Evolutionary conservation across 78 protist genomes (phyloP), one percentile per base, ranked within the genome.

Genomic region (Dictyostelium discoideum): DNA sequence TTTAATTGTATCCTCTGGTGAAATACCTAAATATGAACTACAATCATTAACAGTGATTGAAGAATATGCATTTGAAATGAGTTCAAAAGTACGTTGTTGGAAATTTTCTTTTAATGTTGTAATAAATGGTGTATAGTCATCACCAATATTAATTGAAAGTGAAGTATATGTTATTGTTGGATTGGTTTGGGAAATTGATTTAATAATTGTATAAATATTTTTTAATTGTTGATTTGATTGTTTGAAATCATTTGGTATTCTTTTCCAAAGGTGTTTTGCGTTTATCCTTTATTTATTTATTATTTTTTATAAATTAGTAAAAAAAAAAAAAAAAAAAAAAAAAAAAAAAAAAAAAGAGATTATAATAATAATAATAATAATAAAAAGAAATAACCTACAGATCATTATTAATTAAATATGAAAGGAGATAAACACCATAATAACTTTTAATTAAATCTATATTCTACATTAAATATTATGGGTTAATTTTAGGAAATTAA

Each of bases 1-100:
- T 20, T 22, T 7, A 74, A 86, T 22, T 10, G 76, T 54, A 32
- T 86, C 80, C 1, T 72, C 92, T 86, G 67, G 67, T 86, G 92
- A 77, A 86, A 86, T 86, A 76, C 92, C 92, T 37, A 86, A 86
- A 86, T 86, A 86, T 3, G 26, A 20, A 48, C 83, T 76, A 37
- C 85, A 73, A 77, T 86, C 92, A 48, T 48, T 54, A 77, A 86
- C 32, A 29, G 92, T 73, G 29, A 86, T 86, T 6, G 77, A 72
- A 10, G 92, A 32, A 42, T 72, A 86, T 50, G 92, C 77, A 37
- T 86, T 86, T 73, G 92, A 86, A 48, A 86, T 76, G 3, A 86
- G 39, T 37, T 74, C 84, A 54, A 86, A 86, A 48, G 84, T 76
- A 37, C 92, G 83, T 11, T 76, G 57, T 86, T 86, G 92, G 92